phyloP scores from a whole-genome alignment of 169 alveolate species.

The Cystoisospora suis region DNA sequence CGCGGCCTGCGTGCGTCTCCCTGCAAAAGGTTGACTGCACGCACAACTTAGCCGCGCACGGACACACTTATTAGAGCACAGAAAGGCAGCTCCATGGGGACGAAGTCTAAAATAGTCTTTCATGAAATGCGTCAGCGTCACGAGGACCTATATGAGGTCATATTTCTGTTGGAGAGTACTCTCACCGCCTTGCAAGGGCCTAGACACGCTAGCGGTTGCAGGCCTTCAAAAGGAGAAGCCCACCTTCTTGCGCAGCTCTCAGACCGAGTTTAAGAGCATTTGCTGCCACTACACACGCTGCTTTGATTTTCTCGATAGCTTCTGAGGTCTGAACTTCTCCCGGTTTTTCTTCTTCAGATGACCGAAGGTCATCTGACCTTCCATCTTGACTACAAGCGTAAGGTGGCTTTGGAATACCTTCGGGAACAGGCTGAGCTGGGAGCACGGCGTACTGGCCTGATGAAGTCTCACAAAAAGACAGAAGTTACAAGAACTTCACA shows the following conservation, averaged over 20 bases:
- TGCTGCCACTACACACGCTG: conserved; percentile 20
- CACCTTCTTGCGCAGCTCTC: conserved; percentile 16
- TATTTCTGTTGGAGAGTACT: no score
- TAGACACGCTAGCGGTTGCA: no score
- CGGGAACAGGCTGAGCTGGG: conserved; percentile 42
- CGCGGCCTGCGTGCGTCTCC: no score
- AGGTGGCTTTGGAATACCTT: conserved; percentile 17
- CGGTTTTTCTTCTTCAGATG: neutral
- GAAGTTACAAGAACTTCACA: neutral
- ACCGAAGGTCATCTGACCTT: neutral
- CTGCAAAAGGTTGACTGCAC: no score
- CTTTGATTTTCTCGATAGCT: neutral
- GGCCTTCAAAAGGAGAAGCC: no score
- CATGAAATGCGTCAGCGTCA: no score
- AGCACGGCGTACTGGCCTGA: conserved; percentile 51
- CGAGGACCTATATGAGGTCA: no score
- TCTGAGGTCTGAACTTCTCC: conserved; percentile 30
- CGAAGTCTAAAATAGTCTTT: no score
- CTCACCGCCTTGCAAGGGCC: no score
- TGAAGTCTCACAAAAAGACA: neutral
- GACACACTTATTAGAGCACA: no score
- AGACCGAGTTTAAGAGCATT: conserved; percentile 38
- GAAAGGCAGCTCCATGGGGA: no score
- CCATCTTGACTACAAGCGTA: neutral
- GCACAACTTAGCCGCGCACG: no score